These are phyloP conservation scores for Rhizopus arrhizus DNA, from an alignment of 371 early-diverging fungal genomes.

Conservation along the genomic window DNA sequence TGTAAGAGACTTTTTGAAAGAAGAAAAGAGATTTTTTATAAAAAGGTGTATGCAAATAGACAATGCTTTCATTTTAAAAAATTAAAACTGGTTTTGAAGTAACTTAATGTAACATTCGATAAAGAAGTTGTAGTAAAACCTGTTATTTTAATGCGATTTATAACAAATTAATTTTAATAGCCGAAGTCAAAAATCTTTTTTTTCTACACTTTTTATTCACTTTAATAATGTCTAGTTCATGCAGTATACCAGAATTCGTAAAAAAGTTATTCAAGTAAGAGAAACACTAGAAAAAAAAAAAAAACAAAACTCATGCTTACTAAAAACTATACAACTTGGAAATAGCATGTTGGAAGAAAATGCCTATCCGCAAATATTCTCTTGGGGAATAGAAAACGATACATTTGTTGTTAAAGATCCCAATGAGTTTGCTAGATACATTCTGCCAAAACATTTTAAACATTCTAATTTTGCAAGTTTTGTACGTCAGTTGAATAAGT, in stretches of 20 bases:
- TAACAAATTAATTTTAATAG: no score
- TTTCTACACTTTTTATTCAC: neutral
- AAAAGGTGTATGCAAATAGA: no score
- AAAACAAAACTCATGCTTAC: neutral
- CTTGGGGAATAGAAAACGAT: constrained; percentile 80
- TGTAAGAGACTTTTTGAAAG: no score
- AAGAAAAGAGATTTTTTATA: no score
- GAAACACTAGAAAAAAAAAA: neutral
- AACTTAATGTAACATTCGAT: no score
- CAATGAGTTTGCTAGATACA: constrained; percentile 67
- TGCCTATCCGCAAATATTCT: constrained; percentile 61
- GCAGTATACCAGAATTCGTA: constrained; percentile 51
- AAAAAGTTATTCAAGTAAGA: constrained; percentile 51
- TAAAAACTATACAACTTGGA: no score
- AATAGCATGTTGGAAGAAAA: constrained; percentile 70
- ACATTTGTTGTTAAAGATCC: constrained; percentile 85
- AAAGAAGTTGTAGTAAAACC: no score
- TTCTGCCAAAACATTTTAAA: constrained; percentile 88
- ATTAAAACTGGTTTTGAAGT: no score
- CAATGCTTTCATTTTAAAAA: no score
- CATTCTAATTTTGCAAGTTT: constrained; percentile 94
- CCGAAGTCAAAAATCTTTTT: neutral
- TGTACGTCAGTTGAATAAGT: constrained; percentile 95
- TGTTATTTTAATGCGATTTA: no score
- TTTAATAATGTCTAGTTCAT: constrained; percentile 7